A percentile compares a stretch with the other conserved stretches of the same genome.
These are phyloP conservation scores for Fomitopsis pulvina DNA, from an alignment of 768 basidiomycete genomes.

Conservation along the genomic window DNA sequence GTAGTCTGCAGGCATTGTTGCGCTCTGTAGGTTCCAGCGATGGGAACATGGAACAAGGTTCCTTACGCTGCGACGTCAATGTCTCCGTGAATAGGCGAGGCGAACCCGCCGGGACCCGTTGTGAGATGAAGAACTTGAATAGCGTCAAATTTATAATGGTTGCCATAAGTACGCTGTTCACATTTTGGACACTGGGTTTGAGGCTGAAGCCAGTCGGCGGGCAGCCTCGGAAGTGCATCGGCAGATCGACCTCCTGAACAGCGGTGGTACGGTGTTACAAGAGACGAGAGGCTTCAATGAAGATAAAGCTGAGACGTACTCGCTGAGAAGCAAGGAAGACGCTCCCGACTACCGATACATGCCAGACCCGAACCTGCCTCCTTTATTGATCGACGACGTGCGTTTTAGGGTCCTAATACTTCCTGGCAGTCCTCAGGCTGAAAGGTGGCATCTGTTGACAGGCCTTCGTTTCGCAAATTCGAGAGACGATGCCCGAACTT, in stretches of 20 bases:
- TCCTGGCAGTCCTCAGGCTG: no score
- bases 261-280: constrained; percentile 47
- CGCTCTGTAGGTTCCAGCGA: constrained; percentile 84
- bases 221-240: constrained; percentile 77
- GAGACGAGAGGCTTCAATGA: constrained; percentile 93
- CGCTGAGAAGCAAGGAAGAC: constrained; percentile 84
- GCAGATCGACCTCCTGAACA: constrained; percentile 55
- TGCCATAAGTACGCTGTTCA: constrained; percentile 64
- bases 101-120: constrained; percentile 67
- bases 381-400: constrained; percentile 47
- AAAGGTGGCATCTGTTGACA: no score
- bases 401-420: not conserved
- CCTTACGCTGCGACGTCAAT: constrained; percentile 92
- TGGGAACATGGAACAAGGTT: constrained; percentile 99
- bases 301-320: constrained; percentile 71
- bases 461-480: constrained; percentile 54
- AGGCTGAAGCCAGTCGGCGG: not conserved
- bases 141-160: constrained; percentile 78
- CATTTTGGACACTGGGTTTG: not conserved
- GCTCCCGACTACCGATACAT: constrained; percentile 96
- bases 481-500: constrained; percentile 62
- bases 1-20: constrained; percentile 72
- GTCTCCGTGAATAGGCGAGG: constrained; percentile 78
- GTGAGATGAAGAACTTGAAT: constrained; percentile 97
- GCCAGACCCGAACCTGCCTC: constrained; percentile 92